Conservation (phyloP, 2,329 filamentous ascomycete species). For the Apiospora aurea region DNA sequence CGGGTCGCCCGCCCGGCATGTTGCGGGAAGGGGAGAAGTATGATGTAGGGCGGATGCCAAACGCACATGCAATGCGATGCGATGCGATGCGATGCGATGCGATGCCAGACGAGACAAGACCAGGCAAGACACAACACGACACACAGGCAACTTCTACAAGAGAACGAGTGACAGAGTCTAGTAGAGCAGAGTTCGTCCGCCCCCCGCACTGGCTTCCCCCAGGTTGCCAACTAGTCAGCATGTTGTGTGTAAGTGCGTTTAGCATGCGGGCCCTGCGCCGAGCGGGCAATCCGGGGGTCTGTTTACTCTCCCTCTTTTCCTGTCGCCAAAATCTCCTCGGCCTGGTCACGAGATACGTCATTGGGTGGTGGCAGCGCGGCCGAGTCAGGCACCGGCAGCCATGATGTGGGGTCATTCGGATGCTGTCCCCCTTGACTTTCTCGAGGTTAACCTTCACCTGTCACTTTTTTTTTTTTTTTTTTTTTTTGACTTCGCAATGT, state of each 20-base stretch:
- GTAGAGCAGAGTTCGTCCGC: background rate
- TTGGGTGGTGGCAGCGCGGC: background rate
- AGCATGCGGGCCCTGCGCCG: background rate
- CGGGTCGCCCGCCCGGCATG: background rate
- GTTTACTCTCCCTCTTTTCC: background rate
- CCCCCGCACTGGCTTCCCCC: background rate
- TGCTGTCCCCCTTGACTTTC: too few species aligned
- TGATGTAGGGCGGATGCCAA: background rate
- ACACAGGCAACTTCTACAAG: too few species aligned
- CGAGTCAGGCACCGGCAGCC: background rate
- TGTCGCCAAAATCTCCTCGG: background rate
- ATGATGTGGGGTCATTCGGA: background rate
- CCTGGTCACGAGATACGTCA: background rate
- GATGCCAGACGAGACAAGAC: background rate
- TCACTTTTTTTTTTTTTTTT: slow-evolving; percentile 21
- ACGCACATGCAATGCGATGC: background rate
- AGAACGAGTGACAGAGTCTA: background rate
- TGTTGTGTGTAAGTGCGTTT: background rate
- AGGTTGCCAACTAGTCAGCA: background rate
- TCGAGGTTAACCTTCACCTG: background rate
- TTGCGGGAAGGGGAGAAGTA: background rate
- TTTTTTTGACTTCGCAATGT: slow-evolving; percentile 7
- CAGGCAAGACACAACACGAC: background rate
- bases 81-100: background rate
- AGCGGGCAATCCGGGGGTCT: background rate